Evolutionary conservation across 2,329 filamentous ascomycete genomes (phyloP), one percentile per base, ranked within the genome.

Genomic region (Penicillium oxalicum): DNA sequence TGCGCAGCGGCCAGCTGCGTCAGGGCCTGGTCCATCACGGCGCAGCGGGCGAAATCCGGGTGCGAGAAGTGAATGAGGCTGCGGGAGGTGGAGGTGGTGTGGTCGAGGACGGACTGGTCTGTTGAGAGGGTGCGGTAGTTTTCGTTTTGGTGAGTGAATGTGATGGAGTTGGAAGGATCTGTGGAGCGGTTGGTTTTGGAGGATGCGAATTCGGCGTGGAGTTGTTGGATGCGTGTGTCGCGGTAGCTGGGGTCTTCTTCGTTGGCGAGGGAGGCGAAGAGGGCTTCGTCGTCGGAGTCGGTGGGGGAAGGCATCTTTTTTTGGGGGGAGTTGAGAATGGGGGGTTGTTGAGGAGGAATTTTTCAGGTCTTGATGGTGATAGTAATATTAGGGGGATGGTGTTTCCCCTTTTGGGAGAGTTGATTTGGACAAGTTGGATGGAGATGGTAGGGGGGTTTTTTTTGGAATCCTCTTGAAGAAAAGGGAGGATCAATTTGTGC

Each of bases 21-120:
- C 9, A 84, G 70, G 62, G 80, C 79, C 42, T 70, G 70, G 61
- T 84, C 81, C 81, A 84, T 84, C 47, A 80, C 75, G 9, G 70
- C 68, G 65, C 81, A 84, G 47, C 81, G 76, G 18, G 76, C 73
- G 64, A 84, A 84, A 59, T 84, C 81, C 2, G 79, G 74, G 60
- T 84, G 82, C 63, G 77, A 80, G 64, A 84, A 84, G 61, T 84
- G 81, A 25, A 84, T 77, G 1, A 84, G 72, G 57, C 77, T 82
- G 26, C 76, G 68, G 51, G 79, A 74, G 9, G 75, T 76, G 41
- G 74, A 72, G 6, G 81, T 84, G 7, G 81, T 83, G 54, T 82
- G 79, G 54, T 80, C 75, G 62, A 84, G 75, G 37, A 83, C 65
- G 9, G 71, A 63, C 61, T 82, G 79, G 61, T 84, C 81, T 51